Evolutionary conservation across 768 basidiomycete species (phyloP), one percentile per base, ranked within the genome.

Genomic region (Serendipita sp.): DNA sequence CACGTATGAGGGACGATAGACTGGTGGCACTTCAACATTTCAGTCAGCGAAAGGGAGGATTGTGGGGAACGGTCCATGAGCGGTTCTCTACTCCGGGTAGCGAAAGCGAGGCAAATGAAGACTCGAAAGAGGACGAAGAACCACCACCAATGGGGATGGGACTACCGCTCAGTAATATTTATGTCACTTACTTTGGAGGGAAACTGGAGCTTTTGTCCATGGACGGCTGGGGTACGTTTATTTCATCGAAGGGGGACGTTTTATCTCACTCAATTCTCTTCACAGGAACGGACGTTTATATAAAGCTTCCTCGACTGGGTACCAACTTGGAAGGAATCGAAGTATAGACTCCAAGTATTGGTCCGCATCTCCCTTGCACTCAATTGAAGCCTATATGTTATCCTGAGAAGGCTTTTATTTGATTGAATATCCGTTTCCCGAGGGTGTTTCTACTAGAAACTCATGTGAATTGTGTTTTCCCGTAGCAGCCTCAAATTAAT

Each of bases 101-200:
- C 45, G 17, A 66, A 70, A 63, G 61, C 33, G 41, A 30, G 24
- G 22, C 70, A 31, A 51, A 68, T 33, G 66, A 66, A 66, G 33
- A 68, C 71, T 42, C 66, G 43, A 61, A 64, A 65, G 31, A 51
- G 42, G 61, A 65, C 33, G 67, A 72, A 31, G 73, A 76, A 65
- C 75, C 75, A 26, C 79, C 80, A 48, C 77, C 80, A 44, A 86
- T 91, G 62, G 90, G 90, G 2, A 84, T 92, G 48, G 90, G 90
- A 3, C 73, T 92, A 20, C 88, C 90, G 0, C 89, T 92, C 88
- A 88, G 90, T 70, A 86, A 89, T 68, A 90, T 92, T 38, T 91
- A 83, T 71, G 83, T 90, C 64, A 90, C 84, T 60, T 91, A 90
- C 72, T 90, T 90, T 67, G 88, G 89, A 22, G 90, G 90, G 4